Conservation (phyloP, 1,284 basidiomycete genomes). For the Leccinum subrobustum region DNA sequence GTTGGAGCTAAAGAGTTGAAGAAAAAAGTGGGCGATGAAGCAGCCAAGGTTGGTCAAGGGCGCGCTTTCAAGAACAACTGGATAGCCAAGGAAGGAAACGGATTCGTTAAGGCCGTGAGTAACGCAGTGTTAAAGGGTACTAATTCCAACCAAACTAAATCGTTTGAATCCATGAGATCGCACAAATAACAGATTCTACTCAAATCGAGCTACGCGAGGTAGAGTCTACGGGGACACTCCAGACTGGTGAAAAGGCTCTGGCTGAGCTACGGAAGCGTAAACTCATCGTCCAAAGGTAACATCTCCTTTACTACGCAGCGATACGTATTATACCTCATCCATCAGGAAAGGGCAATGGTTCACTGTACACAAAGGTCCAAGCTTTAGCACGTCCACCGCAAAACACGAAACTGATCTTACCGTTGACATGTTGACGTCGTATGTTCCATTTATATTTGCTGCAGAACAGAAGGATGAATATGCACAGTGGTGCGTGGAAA, state of each 20-base stretch:
- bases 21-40: slow-evolving; percentile 76
- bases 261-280: slow-evolving; percentile 93
- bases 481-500: slow-evolving; percentile 84
- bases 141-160: neutral
- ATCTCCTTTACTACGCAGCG: neutral
- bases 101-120: slow-evolving; percentile 71
- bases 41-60: slow-evolving; percentile 88
- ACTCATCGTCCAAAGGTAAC: slow-evolving; percentile 70
- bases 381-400: slow-evolving; percentile 91
- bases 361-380: slow-evolving; percentile 80
- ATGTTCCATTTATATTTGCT: slow-evolving; percentile 31
- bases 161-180: slow-evolving; percentile 41
- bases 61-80: slow-evolving; percentile 97
- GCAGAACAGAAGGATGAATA: slow-evolving; percentile 4
- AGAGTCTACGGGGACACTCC: slow-evolving; percentile 66
- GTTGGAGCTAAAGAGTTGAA: slow-evolving; percentile 69
- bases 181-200: slow-evolving; percentile 72
- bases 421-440: slow-evolving; percentile 93
- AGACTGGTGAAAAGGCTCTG: slow-evolving; percentile 75
- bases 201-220: slow-evolving; percentile 78
- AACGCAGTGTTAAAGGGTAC: neutral
- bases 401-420: slow-evolving; percentile 97
- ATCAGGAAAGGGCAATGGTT: slow-evolving; percentile 94
- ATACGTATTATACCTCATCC: neutral
- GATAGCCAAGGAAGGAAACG: slow-evolving; percentile 90